Base-by-base conservation (phyloP, 2,329 filamentous ascomycete genomes). In the Akanthomyces lecanii region DNA sequence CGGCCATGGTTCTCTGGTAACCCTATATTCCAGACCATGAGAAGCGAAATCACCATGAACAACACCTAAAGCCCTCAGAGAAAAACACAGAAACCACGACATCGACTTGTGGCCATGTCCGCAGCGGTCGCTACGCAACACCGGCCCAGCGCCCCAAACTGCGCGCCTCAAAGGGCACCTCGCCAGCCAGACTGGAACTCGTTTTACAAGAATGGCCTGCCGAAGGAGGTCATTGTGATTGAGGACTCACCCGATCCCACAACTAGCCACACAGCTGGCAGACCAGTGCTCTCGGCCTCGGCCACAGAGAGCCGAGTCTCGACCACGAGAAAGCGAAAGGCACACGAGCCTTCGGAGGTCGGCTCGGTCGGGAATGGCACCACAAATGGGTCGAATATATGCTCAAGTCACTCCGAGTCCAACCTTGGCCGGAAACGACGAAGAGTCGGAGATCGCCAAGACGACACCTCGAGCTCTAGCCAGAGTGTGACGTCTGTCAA, bases 211-310 rank as follows among this genome's bases (percentile, higher is more conserved):
- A 91, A 91, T 73, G 89, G 89, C 10, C 75, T 90, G 33, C 89
- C 89, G 10, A 87, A 89, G 71, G 89, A 91, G 76, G 85, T 92
- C 70, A 91, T 92, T 71, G 85, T 91, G 67, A 92, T 92, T 69
- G 84, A 87, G 67, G 86, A 90, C 74, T 85, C 84, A 8, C 87
- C 87, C 58, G 78, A 79, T 58, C 78, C 79, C 56, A 77, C 80
- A 30, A 53, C 68, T 30, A 50, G 12, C 38, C 25, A 53, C 16
- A 23, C 48, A 14, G 3, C 33, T 16, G 25, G 23, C 60, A 30
- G 52, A 25, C 52, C 52, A 10, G 33, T 25, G 21, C 52, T 56
- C 16, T 52, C 60, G 10, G 6, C 36, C 18, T 50, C 60, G 12
- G 33, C 60, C 33, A 44, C 60, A 2, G 52, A 62, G 16, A 25